phyloP scores from a whole-genome alignment of 768 basidiomycete genomes.

The Collybia sordida region DNA sequence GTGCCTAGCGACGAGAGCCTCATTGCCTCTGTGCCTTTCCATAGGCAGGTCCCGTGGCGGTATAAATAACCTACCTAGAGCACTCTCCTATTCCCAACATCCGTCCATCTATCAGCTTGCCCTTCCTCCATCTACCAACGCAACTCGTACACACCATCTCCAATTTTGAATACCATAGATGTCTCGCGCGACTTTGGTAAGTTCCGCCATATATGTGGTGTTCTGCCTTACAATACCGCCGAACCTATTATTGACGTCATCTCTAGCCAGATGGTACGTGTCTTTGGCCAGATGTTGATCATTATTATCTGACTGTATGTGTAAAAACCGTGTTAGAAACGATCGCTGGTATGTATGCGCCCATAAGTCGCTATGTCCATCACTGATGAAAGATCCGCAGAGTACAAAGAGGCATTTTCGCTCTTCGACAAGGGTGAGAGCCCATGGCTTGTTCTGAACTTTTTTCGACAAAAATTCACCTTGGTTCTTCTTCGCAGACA shows the following conservation, averaged over 20 bases:
- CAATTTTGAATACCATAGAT: too few species aligned
- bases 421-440: slow-evolving; percentile 27
- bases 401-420: slow-evolving; percentile 21
- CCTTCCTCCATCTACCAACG: too few species aligned
- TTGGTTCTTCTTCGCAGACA: slow-evolving; percentile 32
- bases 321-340: slow-evolving; percentile 5
- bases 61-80: too few species aligned
- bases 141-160: too few species aligned
- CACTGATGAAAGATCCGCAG: slow-evolving; percentile 6
- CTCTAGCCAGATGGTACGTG: slow-evolving; percentile 3
- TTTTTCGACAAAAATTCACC: not conserved
- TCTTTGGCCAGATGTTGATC: slow-evolving; percentile 7
- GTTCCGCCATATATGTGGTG: too few species aligned
- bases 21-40: too few species aligned
- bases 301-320: not conserved
- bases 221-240: too few species aligned
- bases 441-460: not conserved
- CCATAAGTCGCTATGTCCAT: not conserved
- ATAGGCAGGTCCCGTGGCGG: too few species aligned
- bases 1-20: too few species aligned
- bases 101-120: too few species aligned
- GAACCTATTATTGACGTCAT: slow-evolving; percentile 5
- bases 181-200: too few species aligned
- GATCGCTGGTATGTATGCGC: slow-evolving; percentile 7
- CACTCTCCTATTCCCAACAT: too few species aligned